A percentile compares a stretch with the other conserved stretches of the same genome.
Conservation (phyloP, 2,329 filamentous ascomycete species). For the Beauveria asiatica region DNA sequence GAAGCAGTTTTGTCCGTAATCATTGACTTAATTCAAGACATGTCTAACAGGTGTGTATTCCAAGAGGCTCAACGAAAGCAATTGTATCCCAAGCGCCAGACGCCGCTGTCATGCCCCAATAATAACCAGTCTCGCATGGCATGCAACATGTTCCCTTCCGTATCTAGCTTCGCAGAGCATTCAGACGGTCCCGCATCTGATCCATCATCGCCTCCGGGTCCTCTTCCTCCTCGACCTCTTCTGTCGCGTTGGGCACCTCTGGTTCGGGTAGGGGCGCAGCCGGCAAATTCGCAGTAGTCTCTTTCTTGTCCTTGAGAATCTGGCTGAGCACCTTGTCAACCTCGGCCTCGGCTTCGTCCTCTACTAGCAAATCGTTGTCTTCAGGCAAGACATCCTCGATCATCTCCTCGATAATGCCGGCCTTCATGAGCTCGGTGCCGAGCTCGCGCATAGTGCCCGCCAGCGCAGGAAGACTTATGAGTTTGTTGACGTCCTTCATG, state of each 20-base stretch:
- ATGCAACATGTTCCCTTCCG: neutral
- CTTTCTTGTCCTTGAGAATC: constrained; percentile 74
- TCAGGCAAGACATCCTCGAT: constrained; percentile 77
- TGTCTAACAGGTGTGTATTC: neutral
- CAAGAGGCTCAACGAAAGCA: neutral
- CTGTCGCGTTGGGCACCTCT: constrained; percentile 46
- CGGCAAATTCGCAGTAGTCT: constrained; percentile 43
- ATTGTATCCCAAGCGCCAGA: constrained; percentile 8
- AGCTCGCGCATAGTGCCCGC: constrained; percentile 85
- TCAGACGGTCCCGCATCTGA: constrained; percentile 85
- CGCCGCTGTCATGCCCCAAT: neutral
- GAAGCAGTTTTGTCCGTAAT: too few species aligned
- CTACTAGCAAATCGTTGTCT: constrained; percentile 61
- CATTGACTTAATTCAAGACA: neutral
- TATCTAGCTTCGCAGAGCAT: constrained; percentile 74
- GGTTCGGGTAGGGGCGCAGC: constrained; percentile 46
- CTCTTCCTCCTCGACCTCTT: constrained; percentile 66
- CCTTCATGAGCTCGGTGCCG: constrained; percentile 80
- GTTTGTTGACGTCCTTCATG: constrained; percentile 91
- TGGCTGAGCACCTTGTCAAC: constrained; percentile 91
- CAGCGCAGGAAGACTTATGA: constrained; percentile 77
- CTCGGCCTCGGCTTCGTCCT: constrained; percentile 70
- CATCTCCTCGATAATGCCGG: constrained; percentile 97
- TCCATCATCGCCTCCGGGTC: constrained; percentile 85
- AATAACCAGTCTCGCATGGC: neutral